phyloP scores from a whole-genome alignment of 2,329 filamentous ascomycete species.

The Conoideocrella luteorostrata region DNA sequence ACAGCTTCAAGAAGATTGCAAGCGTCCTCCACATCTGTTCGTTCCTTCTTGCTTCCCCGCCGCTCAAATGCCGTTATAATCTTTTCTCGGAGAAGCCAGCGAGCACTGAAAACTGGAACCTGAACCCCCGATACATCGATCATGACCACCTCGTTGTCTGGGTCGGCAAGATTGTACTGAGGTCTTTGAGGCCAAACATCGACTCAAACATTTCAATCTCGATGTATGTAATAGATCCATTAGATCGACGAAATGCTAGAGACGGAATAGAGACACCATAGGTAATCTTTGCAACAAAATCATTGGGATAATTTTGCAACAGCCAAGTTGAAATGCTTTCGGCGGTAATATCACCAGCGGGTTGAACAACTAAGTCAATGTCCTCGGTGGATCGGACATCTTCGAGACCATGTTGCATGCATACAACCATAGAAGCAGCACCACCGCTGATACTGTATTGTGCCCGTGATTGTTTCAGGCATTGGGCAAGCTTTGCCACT shows the following conservation, averaged over 20 bases:
- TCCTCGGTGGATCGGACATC: neutral
- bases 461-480: neutral
- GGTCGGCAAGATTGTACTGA: slow-evolving; percentile 1
- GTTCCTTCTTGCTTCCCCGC: neutral
- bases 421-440: neutral
- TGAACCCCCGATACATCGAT: neutral
- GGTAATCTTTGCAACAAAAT: neutral
- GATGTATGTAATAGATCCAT: neutral
- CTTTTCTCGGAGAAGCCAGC: slow-evolving; percentile 5
- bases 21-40: neutral
- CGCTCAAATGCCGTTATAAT: slow-evolving; percentile 1
- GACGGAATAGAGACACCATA: neutral
- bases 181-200: neutral
- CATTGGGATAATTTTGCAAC: neutral
- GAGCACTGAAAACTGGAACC: slow-evolving; percentile 2
- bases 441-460: neutral
- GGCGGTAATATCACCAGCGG: neutral
- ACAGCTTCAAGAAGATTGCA: neutral
- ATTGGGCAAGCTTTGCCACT: neutral
- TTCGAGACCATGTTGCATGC: neutral
- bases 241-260: neutral
- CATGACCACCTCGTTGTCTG: neutral
- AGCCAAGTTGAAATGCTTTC: neutral
- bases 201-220: slow-evolving; percentile 1
- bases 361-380: neutral